Evolutionary conservation across 306 rosid species (phyloP).

Genomic region (barrel medic (Medicago truncatula)): MtrunA17r5.0-ANR NC_053048.1:46261501-46262000

Average conservation of each 20-base stretch:
- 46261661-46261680: too few species aligned
- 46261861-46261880: conserved; percentile 32
- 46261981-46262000: conserved; percentile 11
- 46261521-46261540: conserved; percentile 26
- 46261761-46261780: too few species aligned
- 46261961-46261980: conserved; percentile 28
- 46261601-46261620: background rate
- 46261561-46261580: conserved; percentile 29
- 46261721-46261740: too few species aligned
- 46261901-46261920: conserved; percentile 43
- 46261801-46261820: too few species aligned
- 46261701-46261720: too few species aligned
- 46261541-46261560: background rate
- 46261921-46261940: conserved; percentile 15
- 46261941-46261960: conserved; percentile 11
- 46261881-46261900: conserved; percentile 27
- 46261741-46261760: too few species aligned
- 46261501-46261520: conserved; percentile 37
- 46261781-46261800: too few species aligned
- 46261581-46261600: conserved; percentile 30
- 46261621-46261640: background rate
- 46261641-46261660: background rate
- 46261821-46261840: too few species aligned
- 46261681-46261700: too few species aligned
- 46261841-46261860: background rate